phyloP scores from a whole-genome alignment of 2,329 filamentous ascomycete genomes.

The Colletotrichum sp. region DNA sequence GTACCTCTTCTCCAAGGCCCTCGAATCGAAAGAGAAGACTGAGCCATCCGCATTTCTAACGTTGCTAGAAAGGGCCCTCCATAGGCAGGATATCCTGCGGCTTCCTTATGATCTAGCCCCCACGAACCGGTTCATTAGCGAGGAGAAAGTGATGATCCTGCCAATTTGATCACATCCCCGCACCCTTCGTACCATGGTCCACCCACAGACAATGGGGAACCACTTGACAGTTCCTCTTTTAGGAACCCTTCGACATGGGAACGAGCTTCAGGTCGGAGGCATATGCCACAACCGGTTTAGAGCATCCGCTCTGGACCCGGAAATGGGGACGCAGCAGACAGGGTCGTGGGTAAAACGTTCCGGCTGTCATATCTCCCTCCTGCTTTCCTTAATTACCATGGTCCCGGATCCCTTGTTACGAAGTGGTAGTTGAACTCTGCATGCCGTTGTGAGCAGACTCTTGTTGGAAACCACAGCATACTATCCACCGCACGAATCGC shows the following conservation, averaged over 20 bases:
- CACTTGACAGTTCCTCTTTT: not conserved
- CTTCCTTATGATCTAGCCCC: not conserved
- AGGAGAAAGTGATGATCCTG: not conserved
- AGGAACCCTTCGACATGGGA: not conserved
- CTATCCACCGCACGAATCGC: not conserved
- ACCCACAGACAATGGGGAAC: not conserved
- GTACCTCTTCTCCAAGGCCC: not conserved
- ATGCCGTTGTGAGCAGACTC: not conserved
- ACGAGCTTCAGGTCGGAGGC: not conserved
- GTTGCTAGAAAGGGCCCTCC: not conserved
- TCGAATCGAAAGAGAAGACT: not conserved
- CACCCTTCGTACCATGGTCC: not conserved
- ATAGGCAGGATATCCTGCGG: not conserved
- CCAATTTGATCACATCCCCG: not conserved
- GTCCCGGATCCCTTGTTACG: not conserved
- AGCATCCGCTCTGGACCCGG: not conserved
- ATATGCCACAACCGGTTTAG: not conserved
- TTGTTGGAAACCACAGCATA: not conserved
- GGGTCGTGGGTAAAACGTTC: not conserved
- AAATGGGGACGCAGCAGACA: not conserved
- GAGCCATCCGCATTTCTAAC: not conserved
- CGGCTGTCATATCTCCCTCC: not conserved
- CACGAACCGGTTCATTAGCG: not conserved
- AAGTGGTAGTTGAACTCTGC: not conserved
- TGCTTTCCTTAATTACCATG: constrained; percentile 8